A percentile compares a stretch with the other conserved stretches of the same genome.
phyloP scores from a whole-genome alignment of 306 rosid species.

The Inga laurina region DNA sequence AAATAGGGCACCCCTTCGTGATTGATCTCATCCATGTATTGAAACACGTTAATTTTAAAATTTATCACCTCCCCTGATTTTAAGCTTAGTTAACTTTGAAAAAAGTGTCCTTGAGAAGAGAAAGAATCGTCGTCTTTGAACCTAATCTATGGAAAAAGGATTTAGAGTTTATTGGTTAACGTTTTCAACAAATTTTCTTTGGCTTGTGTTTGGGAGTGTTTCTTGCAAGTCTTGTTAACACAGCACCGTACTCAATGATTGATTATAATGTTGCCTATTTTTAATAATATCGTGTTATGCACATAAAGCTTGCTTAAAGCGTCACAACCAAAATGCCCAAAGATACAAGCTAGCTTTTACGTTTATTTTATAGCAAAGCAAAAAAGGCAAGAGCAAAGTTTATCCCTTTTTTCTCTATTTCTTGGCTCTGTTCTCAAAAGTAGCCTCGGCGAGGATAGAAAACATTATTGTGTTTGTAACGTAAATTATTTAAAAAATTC shows the following conservation, averaged over 20 bases:
- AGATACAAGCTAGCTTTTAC: conserved; percentile 18
- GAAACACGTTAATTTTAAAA: background rate
- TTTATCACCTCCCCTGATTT: background rate
- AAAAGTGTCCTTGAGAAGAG: background rate
- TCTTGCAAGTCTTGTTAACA: conserved; percentile 2
- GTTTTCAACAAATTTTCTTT: background rate
- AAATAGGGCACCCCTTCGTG: too few species aligned
- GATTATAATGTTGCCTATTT: conserved; percentile 18
- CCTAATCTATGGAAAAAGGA: background rate
- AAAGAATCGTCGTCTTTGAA: background rate
- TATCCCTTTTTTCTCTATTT: background rate
- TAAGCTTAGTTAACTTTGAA: background rate
- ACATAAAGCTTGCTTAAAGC: conserved; percentile 41
- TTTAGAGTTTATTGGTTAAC: background rate
- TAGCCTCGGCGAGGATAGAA: background rate
- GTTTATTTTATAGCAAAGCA: background rate
- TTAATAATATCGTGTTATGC: conserved; percentile 24
- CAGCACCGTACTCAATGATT: conserved; percentile 20
- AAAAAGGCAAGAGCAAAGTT: conserved; percentile 17
- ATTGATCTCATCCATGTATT: background rate
- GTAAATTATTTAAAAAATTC: background rate
- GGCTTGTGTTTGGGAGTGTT: background rate
- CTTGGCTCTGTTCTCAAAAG: conserved; percentile 4
- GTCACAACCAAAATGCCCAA: conserved; percentile 28
- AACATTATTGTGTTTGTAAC: background rate